These are phyloP conservation scores for Neurospora sp. DNA, from an alignment of 495 filamentous ascomycete genomes.

Conservation along the genomic window DNA sequence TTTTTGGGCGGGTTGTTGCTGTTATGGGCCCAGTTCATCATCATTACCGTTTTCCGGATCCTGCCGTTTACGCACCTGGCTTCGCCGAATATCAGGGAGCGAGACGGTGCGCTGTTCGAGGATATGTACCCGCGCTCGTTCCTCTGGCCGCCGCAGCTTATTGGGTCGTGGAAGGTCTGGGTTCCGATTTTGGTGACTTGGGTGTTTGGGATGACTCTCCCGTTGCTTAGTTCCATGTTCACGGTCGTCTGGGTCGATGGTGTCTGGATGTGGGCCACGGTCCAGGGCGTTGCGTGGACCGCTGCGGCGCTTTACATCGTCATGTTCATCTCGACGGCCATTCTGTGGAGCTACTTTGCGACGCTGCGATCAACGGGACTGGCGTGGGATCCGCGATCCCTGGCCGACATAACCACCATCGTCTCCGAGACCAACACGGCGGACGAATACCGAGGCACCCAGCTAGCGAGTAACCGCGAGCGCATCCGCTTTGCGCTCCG, in stretches of 20 bases:
- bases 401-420: constrained; percentile 67
- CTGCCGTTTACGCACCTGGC: constrained; percentile 70
- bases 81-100: constrained; percentile 37
- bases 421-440: constrained; percentile 72
- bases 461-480: constrained; percentile 46
- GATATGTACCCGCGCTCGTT: constrained; percentile 42
- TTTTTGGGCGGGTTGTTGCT: constrained; percentile 62
- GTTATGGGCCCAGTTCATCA: constrained; percentile 63
- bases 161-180: constrained; percentile 35
- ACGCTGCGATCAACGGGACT: constrained; percentile 55
- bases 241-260: constrained; percentile 32
- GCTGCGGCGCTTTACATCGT: constrained; percentile 64
- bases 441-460: constrained; percentile 47
- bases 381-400: constrained; percentile 72
- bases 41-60: constrained; percentile 64
- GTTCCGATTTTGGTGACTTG: constrained; percentile 33
- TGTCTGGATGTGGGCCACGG: constrained; percentile 69
- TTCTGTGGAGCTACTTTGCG: constrained; percentile 40
- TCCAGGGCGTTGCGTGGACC: constrained; percentile 68
- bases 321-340: constrained; percentile 45
- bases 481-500: constrained; percentile 37
- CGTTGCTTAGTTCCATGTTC: constrained; percentile 37
- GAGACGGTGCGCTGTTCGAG: constrained; percentile 43
- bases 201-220: constrained; percentile 37
- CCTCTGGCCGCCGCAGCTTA: constrained; percentile 31